Evolutionary conservation across 768 basidiomycete species (phyloP), one percentile per base, ranked within the genome.

Genomic region (Grammothele lineata): DNA sequence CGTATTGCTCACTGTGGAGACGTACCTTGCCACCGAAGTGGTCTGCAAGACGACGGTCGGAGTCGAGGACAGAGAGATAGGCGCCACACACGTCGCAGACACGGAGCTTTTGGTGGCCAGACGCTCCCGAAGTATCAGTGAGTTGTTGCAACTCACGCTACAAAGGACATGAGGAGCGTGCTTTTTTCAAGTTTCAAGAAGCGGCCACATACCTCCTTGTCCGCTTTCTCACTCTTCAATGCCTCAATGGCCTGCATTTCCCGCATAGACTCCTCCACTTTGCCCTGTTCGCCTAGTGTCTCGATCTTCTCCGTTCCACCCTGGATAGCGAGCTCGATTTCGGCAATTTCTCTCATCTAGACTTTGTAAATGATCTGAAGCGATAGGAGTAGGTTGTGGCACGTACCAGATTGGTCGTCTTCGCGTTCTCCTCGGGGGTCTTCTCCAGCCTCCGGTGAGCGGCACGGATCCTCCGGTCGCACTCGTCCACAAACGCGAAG

Each of bases 61-160:
- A 97, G 70, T 99, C 96, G 39, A 98, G 77, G 30, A 99, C 91
- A 14, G 92, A 95, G 37, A 99, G 78, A 74, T 98, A 98, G n/a
- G 96, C 96, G 59, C 96, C 96, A 65, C 96, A 99, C 23, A 97
- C 94, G 72, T 99, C 96, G 72, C 96, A 98, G n/a, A 99, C 96
- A 53, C 96, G 86, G 58, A 99, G 74, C 70, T 98, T 98, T 70
- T 99, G 96, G 74, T 99, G 96, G n/a, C 96, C 96, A 47, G 93
- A 96, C 5, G 96, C 96, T 46, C 96, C 96, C 33, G 94, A 95
- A 24, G 92, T 98, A 64, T 99, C 96, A 34, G 95, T 96, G 54
- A 99, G 73, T 66, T 93, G 85, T 68, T 96, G 93, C 37, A 98
- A 74, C 61, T 98, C 96, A 47, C 91, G 85, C 88, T 93, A 23